Conservation (phyloP, 2,329 filamentous ascomycete genomes). For the Aspergillus brunneoviolaceus region DNA sequence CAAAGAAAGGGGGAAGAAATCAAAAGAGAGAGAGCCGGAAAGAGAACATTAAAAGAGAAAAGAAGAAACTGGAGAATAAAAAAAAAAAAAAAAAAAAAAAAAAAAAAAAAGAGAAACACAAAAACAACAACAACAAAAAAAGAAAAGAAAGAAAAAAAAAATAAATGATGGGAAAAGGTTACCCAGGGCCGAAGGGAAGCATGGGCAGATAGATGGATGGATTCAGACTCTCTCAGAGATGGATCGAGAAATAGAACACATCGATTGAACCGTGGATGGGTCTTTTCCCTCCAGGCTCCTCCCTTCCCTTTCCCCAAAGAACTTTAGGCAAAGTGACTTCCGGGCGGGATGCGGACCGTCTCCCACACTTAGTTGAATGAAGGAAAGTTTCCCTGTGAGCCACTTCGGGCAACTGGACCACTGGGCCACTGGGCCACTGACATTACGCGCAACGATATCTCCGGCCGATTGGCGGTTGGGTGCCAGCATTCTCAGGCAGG, state of each 20-base stretch:
- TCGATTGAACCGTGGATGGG: background rate
- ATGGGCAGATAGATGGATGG: background rate
- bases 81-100: background rate
- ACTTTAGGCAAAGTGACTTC: constrained; percentile 18
- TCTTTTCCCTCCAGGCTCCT: background rate
- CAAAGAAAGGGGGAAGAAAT: too few relatives aligned
- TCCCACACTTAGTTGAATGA: constrained; percentile 18
- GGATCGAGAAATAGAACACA: background rate
- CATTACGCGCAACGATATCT: constrained; percentile 2
- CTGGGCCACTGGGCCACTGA: constrained; percentile 9
- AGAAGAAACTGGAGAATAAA: too few relatives aligned
- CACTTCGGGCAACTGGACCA: too few relatives aligned
- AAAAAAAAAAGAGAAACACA: background rate
- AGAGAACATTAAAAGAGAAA: too few relatives aligned
- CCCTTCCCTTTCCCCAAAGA: background rate
- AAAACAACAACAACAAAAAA: background rate
- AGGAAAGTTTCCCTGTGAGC: constrained; percentile 7
- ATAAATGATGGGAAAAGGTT: background rate
- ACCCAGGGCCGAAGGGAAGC: background rate
- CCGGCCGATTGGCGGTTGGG: constrained; percentile 2
- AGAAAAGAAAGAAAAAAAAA: background rate
- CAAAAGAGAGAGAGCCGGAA: too few relatives aligned
- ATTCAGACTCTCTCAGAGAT: background rate
- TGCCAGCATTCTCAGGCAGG: constrained; percentile 13
- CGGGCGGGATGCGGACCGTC: constrained; percentile 27